phyloP scores from a whole-genome alignment of 192 early-diverging fungal species.

The Dispira parvispora region DNA sequence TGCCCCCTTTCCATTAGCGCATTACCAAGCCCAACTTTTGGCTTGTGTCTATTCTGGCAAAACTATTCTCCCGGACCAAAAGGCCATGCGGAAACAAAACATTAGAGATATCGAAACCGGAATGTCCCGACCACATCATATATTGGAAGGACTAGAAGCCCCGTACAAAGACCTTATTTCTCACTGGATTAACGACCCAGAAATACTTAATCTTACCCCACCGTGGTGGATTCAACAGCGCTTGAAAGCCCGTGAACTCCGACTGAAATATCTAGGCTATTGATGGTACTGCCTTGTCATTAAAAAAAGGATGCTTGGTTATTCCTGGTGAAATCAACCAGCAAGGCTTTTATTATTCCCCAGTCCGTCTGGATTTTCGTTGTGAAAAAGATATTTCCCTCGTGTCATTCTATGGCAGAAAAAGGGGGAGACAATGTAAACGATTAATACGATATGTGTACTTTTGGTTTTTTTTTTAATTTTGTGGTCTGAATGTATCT shows the following conservation, averaged over 20 bases:
- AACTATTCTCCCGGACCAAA: conserved; percentile 7
- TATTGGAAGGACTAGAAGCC: conserved; percentile 14
- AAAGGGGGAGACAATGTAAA: no score
- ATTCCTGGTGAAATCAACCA: no score
- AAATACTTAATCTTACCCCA: conserved; percentile 10
- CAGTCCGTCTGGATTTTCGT: no score
- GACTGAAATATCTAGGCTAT: conserved; percentile 17
- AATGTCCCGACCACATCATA: conserved; percentile 1
- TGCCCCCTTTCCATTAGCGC: conserved; percentile 32
- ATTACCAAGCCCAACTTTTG: conserved; percentile 23
- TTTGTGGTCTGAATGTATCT: no score
- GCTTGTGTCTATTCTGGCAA: conserved; percentile 16
- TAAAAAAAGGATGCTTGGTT: no score
- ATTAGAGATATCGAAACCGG: background rate
- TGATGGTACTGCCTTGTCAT: background rate
- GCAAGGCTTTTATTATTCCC: no score
- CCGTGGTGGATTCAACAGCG: conserved; percentile 15
- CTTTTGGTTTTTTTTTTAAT: no score
- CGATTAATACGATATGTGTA: no score
- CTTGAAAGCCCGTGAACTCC: conserved; percentile 7
- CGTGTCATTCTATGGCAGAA: no score
- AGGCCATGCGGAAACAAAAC: conserved; percentile 13
- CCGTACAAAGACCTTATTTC: conserved; percentile 16
- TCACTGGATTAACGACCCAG: conserved; percentile 17
- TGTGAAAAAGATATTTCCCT: no score